Base-by-base conservation (phyloP, 2,329 filamentous ascomycete species). In the Microsporum canis region DNA sequence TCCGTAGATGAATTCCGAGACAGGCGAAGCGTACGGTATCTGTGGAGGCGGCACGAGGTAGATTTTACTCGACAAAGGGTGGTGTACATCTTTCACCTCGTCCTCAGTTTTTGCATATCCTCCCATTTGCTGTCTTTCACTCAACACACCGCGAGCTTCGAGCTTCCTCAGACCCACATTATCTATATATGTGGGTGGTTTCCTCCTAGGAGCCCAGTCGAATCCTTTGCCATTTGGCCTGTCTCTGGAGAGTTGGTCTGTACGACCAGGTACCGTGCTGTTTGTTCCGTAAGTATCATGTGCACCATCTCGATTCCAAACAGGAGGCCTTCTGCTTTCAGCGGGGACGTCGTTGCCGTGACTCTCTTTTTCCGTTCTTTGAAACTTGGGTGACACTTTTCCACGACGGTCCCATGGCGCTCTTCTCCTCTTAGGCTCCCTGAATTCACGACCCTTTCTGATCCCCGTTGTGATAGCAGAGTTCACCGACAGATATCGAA, bases 1-100 rank as follows among this genome's bases (percentile, higher is more conserved):
- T 4, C 94, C 94, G 70, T 95, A 97, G 1, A 99, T 78, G 67
- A 96, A 97, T 64, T 96, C 88, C 0, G 91, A 96, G 3, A 89
- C 89, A 0, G 92, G 88, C 0, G 90, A 95, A 0, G 89, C 90
- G 70, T 92, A 86, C 0, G 84, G 83, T 17, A 88, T 79, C 5
- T 76, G 71, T 2, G 74, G 62, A 0, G 77, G 77, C 0, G 75
- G 70, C 62, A 66, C 72, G 51, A 33, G 8, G 7, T 34, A 60
- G 23, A 62, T 36, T 41, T 60, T 63, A 33, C 39, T 38, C 2
- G 41, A 45, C 43, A 59, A 17, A 17, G 56, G 10, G 36, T 14
- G 56, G 23, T 23, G 10, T 3, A 36, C 23, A 36, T 36, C 49
- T 17, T 5, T 12, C 14, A 34, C 29, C 7, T 55, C 49, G 31